Base-by-base conservation (phyloP, 176 grass and related monocot genomes). In the Musa itinerans region DNA sequence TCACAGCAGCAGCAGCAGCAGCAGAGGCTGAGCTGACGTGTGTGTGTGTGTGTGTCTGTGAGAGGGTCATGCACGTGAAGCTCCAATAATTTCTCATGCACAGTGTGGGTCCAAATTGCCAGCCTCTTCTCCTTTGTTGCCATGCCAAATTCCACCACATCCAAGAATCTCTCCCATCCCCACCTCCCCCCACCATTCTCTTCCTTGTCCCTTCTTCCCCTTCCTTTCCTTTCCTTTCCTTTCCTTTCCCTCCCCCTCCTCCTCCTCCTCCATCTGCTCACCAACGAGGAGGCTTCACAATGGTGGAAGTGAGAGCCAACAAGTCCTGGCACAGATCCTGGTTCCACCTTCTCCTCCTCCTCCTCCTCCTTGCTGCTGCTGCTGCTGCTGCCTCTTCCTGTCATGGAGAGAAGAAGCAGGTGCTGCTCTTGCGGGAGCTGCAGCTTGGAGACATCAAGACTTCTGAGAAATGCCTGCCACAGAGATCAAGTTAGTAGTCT, bases 21-120 rank as follows among this genome's bases (percentile, higher is more conserved):
- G 71, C 21, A 72, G 54, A 69, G 69, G 68, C 79, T 82, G 62
- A 75, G 15, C 80, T 75, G 84, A 79, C 76, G 76, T 72, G 65
- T 21, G 57, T 62, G 54, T 72, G 49, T 27, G 69, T 34, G 29
- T 34, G 29, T 34, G 29, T 53, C 2, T 21, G 71, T 52, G 49
- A 81, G 76, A 82, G 69, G 80, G 85, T 80, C 80, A 79, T 77
- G 89, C 85, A 91, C 87, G 89, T 91, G 89, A 87, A 80, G 54
- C 77, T 83, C 82, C 89, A 90, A 90, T 87, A 90, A 90, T 87
- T 86, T 82, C 81, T 73, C 82, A 48, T 65, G 66, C 19, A 70
- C 69, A 67, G 19, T 21, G 69, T 70, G 23, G 76, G 50, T 71
- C 65, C 75, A 26, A 13, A 50, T 4, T 24, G 72, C 84, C 82